Percentiles rank a stretch among this genome's conserved stretches.
These are phyloP conservation scores for Platanus orientalis DNA, from an alignment of 164 flowering plant species.

Conservation along the genomic window DNA sequence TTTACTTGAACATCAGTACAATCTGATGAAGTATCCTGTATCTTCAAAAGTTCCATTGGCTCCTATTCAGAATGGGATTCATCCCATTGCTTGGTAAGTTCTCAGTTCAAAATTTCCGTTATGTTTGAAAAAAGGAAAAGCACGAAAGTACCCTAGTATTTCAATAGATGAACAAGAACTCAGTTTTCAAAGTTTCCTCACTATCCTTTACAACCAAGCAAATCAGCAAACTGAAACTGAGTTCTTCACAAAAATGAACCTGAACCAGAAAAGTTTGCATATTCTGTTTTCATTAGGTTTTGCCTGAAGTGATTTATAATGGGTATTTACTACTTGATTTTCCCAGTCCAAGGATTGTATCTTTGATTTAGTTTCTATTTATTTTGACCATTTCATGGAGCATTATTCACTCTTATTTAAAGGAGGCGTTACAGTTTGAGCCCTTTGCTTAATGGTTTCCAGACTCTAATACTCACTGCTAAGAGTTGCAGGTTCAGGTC, in stretches of 20 bases:
- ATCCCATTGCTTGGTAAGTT: conserved; percentile 79
- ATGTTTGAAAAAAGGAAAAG: not conserved
- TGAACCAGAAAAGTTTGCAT: not conserved
- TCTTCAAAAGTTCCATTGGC: conserved; percentile 78
- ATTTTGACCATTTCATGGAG: not conserved
- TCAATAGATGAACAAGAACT: not conserved
- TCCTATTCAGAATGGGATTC: conserved; percentile 88
- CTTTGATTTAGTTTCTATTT: not conserved
- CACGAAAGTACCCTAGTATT: not conserved
- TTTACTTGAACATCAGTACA: conserved; percentile 85
- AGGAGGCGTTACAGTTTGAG: too few relatives aligned
- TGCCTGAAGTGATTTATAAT: not conserved
- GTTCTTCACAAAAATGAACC: not conserved
- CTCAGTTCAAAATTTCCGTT: not conserved
- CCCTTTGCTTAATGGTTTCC: too few relatives aligned
- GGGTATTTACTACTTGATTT: not conserved
- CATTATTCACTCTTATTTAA: too few relatives aligned
- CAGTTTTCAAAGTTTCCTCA: not conserved
- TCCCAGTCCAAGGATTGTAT: not conserved
- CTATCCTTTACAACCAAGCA: not conserved
- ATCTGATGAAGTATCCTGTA: conserved; percentile 70
- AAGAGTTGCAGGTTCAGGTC: too few relatives aligned
- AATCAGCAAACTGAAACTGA: too few relatives aligned
- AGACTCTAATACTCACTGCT: too few relatives aligned
- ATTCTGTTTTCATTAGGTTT: not conserved